Base-by-base conservation (phyloP, 805 yeast genomes). In the Saccharomycopsis olivae region DNA sequence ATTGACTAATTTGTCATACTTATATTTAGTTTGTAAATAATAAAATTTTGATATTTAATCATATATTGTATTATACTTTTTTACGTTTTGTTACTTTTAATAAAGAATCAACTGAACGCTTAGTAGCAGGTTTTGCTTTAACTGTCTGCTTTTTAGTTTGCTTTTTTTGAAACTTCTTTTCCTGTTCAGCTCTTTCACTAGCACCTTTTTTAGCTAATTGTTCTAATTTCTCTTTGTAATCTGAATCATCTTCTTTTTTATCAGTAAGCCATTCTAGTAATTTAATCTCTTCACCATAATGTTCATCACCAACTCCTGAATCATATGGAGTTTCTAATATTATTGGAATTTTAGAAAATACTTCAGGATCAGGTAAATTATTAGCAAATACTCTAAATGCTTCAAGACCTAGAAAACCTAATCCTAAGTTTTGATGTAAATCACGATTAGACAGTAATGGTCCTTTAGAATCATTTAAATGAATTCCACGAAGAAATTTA, bases 401-500 rank as follows among this genome's bases (percentile, higher is more conserved):
- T 49, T 89, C 95, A 34, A 92, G 64, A 0, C 96, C 95, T 34
- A 92, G 54, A 52, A 84, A 92, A 0, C 98, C 98, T 49, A 73
- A 66, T 1, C 98, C 98, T 29, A 92, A 60, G 44, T 77, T 74
- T 55, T 92, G 95, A 56, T 92, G 98, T 40, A 89, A 69, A 58
- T 92, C 98, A 47, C 94, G 69, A 51, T 85, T 85, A 18, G 95
- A 87, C 2, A 80, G 92, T 32, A 84, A 57, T 2, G 97, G 97
- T 3, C 94, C 94, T 61, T 89, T 88, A 5, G 97, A 89, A 56
- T 92, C 98, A 55, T 92, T 92, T 42, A 92, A 61, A 61, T 92
- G 98, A 36, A 92, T 70, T 1, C 94, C 88, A 18, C 76, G 60
- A 35, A 92, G 61, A 55, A 82, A 86, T 47, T 84, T 60, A 52